Percentiles rank a stretch among this genome's conserved stretches.
These are phyloP conservation scores for Anethum foeniculum DNA, from an alignment of 140 eudicot genomes.

Conservation along the genomic window DNA sequence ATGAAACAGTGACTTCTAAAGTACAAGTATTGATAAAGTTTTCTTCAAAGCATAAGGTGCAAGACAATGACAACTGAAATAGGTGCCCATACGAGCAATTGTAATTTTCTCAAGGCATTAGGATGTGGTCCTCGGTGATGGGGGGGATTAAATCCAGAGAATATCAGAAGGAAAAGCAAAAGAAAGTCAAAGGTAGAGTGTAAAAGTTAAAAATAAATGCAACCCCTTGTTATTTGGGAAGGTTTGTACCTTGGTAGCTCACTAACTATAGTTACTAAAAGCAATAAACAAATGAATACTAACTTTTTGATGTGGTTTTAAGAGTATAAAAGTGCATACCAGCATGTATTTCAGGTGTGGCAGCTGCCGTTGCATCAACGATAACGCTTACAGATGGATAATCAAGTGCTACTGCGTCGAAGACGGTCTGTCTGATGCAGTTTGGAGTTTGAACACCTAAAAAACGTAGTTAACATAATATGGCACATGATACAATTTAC, in stretches of 20 bases:
- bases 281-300: not conserved
- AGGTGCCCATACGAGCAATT: slow-evolving; percentile 4
- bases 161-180: not conserved
- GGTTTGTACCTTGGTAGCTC: not conserved
- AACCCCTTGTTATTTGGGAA: not conserved
- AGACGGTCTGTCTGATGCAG: slow-evolving; percentile 55
- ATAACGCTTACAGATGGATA: slow-evolving; percentile 42
- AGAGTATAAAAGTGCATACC: slow-evolving; percentile 23
- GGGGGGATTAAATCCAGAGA: not conserved
- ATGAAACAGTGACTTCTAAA: not conserved
- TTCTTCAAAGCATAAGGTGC: slow-evolving; percentile 2
- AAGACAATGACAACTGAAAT: slow-evolving; percentile 3
- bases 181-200: not conserved
- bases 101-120: not conserved
- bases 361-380: slow-evolving; percentile 60
- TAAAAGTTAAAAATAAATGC: not conserved
- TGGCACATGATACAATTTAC: not conserved
- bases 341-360: slow-evolving; percentile 47
- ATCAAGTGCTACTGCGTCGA: slow-evolving; percentile 57
- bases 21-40: not conserved
- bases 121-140: slow-evolving; percentile 1
- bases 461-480: not conserved
- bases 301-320: not conserved
- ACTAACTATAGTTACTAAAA: not conserved
- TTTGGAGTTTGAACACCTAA: slow-evolving; percentile 66